Evolutionary conservation across 305 asterid genomes (phyloP).

Genomic region (Euphrasia arctica): DNA sequence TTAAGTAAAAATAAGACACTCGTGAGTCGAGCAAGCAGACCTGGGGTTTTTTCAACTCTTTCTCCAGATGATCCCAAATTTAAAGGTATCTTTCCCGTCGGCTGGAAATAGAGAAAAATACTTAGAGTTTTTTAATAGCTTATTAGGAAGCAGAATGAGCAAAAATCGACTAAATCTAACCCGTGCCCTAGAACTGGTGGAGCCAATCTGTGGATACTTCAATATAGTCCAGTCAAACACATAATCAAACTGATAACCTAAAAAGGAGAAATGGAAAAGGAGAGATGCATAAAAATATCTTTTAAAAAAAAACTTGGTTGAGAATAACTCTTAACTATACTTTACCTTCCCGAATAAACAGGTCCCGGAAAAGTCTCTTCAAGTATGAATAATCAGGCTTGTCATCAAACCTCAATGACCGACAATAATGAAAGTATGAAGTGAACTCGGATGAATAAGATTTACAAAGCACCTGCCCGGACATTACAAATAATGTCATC

Average conservation of each 20-base stretch:
- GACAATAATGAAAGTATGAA: constrained; percentile 86
- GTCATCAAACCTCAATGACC: constrained; percentile 88
- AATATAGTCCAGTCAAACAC: constrained; percentile 94
- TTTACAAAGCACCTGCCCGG: constrained; percentile 75
- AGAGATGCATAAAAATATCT: too few relatives aligned
- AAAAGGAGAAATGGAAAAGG: not conserved
- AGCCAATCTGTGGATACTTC: constrained; percentile 90
- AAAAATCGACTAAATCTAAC: constrained; percentile 33
- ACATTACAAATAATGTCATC: constrained; percentile 8
- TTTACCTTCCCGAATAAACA: constrained; percentile 88
- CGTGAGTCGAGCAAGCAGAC: constrained; percentile 33
- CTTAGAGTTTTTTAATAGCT: constrained; percentile 17
- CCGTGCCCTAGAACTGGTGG: constrained; percentile 76
- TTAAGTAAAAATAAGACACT: not conserved
- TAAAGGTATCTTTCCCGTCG: constrained; percentile 56
- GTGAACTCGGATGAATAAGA: constrained; percentile 86
- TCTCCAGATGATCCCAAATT: constrained; percentile 60
- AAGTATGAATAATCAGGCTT: constrained; percentile 96
- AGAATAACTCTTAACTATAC: constrained; percentile 3
- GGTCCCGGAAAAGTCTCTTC: constrained; percentile 92
- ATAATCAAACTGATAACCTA: constrained; percentile 95
- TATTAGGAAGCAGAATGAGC: constrained; percentile 3
- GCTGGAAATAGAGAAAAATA: constrained; percentile 36
- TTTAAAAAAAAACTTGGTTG: not conserved
- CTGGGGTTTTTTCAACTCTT: constrained; percentile 65